Percentiles rank a stretch among this genome's conserved stretches.
Conservation (phyloP, 208 protist genomes). For the Phytomonas sp. region DNA sequence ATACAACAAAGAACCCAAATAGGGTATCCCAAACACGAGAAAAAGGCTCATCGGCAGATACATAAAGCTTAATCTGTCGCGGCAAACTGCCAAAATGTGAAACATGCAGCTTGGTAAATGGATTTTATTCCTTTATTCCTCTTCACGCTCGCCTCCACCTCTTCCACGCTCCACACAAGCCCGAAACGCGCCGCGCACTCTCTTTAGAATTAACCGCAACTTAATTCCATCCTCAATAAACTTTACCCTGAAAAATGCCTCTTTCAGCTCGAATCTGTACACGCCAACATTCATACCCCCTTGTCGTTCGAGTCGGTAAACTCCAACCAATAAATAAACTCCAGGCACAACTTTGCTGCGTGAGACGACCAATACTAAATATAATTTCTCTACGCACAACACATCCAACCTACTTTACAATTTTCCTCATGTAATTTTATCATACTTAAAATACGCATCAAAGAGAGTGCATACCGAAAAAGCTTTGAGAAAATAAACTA, state of each 20-base stretch:
- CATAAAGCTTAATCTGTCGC: not conserved
- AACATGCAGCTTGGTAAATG: not conserved
- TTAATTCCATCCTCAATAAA: not conserved
- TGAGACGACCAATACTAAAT: not conserved
- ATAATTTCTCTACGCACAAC: not conserved
- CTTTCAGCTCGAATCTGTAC: not conserved
- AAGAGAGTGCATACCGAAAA: not conserved
- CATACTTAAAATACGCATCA: not conserved
- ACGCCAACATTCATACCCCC: not conserved
- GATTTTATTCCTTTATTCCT: not conserved
- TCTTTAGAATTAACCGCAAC: not conserved
- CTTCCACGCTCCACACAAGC: not conserved
- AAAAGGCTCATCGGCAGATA: not conserved
- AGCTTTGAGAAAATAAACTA: constrained; percentile 8
- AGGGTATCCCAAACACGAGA: not conserved
- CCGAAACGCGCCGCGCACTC: not conserved
- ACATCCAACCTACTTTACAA: not conserved
- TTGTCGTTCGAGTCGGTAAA: not conserved
- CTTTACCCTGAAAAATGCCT: not conserved
- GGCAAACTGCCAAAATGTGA: not conserved
- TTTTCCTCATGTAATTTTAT: not conserved
- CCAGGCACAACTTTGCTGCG: not conserved
- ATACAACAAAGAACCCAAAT: not conserved
- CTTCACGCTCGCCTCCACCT: not conserved
- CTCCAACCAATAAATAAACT: not conserved